These are phyloP conservation scores for Chaetomiaceae sp. DNA, from an alignment of 2,329 filamentous ascomycete genomes.

Conservation along the genomic window DNA sequence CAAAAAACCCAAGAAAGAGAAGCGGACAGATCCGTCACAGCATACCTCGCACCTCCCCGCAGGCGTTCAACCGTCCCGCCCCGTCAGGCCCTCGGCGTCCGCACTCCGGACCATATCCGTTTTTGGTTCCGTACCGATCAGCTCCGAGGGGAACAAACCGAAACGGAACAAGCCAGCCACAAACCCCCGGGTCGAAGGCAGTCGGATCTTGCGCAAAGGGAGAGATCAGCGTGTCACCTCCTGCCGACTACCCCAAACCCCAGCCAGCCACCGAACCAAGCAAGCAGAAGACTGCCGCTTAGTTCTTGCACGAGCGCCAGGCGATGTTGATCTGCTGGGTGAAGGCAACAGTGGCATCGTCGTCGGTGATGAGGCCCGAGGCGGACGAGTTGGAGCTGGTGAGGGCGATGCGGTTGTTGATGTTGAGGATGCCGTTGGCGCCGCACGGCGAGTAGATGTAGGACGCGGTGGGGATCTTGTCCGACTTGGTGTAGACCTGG, in stretches of 20 bases:
- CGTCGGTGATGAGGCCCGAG: constrained; percentile 40
- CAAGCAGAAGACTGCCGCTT: constrained; percentile 11
- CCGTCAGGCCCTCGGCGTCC: background rate
- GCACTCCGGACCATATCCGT: constrained; percentile 12
- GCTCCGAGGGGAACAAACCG: constrained; percentile 14
- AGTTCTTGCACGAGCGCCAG: constrained; percentile 32
- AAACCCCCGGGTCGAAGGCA: constrained; percentile 18
- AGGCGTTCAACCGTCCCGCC: constrained; percentile 16
- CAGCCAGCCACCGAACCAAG: background rate
- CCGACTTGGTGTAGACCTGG: constrained; percentile 45
- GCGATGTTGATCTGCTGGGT: constrained; percentile 42
- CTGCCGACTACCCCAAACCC: background rate
- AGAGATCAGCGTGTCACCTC: background rate
- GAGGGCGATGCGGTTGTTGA: constrained; percentile 44
- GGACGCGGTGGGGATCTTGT: constrained; percentile 41
- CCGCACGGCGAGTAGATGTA: constrained; percentile 45
- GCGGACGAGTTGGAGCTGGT: constrained; percentile 36
- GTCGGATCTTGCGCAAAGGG: background rate
- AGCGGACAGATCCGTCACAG: constrained; percentile 1
- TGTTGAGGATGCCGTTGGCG: constrained; percentile 43
- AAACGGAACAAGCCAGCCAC: constrained; percentile 13
- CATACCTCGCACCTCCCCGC: background rate
- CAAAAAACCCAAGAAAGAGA: constrained; percentile 3
- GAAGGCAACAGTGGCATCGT: constrained; percentile 42
- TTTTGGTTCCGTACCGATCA: constrained; percentile 17